phyloP scores from a whole-genome alignment of 148 eudicot genomes.

The Fagopyrum homotropicum region DNA sequence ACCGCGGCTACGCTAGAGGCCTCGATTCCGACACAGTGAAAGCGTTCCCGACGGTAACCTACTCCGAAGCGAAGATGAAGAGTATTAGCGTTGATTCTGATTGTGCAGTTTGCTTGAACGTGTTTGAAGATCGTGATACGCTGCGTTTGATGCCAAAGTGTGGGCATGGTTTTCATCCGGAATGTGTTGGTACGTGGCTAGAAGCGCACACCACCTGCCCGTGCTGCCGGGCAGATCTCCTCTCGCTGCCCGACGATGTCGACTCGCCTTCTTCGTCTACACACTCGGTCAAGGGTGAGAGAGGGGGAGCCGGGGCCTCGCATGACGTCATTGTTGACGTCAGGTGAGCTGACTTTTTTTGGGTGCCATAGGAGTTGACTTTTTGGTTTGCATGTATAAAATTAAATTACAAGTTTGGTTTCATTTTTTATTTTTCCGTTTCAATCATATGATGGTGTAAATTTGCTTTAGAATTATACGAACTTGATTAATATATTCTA shows the following conservation, averaged over 20 bases:
- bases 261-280: neutral
- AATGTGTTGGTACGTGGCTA: constrained; percentile 36
- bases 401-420: neutral
- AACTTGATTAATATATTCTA: too few species aligned
- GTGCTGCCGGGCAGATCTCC: constrained; percentile 16
- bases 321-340: neutral
- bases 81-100: constrained; percentile 8
- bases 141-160: constrained; percentile 33
- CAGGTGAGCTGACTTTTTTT: neutral
- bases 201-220: constrained; percentile 20
- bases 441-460: too few species aligned
- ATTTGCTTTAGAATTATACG: too few species aligned
- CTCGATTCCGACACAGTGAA: constrained; percentile 22
- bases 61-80: constrained; percentile 2
- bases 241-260: neutral
- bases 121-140: constrained; percentile 22
- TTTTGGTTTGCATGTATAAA: too few species aligned
- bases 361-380: neutral
- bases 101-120: constrained; percentile 28
- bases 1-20: constrained; percentile 6
- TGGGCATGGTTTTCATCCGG: constrained; percentile 35
- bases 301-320: neutral
- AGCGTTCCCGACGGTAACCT: constrained; percentile 19
- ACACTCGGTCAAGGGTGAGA: neutral
- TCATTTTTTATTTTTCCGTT: too few species aligned